Percentiles rank a stretch among this genome's conserved stretches.
Conservation (phyloP, 306 rosid genomes). For the Medicago lupulina region DNA sequence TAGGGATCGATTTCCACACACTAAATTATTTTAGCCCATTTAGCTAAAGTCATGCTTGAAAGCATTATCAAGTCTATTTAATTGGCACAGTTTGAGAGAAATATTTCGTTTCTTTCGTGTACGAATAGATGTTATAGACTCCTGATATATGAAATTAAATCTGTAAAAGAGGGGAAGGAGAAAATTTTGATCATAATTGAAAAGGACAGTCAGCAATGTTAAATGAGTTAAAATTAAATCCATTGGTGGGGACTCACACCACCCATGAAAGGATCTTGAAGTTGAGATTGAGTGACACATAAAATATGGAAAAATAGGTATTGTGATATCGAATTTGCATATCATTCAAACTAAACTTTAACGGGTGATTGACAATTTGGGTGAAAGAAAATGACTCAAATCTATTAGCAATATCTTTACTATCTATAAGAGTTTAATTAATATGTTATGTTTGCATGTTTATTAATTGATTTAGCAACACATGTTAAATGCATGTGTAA, state of each 20-base stretch:
- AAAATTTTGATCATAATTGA: constrained; percentile 34
- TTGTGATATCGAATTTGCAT: constrained; percentile 5
- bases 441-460: no score
- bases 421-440: no score
- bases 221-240: constrained; percentile 39
- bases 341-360: constrained; percentile 8
- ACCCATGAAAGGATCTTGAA: constrained; percentile 49
- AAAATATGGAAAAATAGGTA: constrained; percentile 1
- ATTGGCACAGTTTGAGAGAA: not conserved
- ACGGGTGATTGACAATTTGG: constrained; percentile 14
- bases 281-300: constrained; percentile 44
- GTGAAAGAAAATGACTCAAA: not conserved
- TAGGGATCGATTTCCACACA: not conserved
- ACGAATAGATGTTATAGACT: constrained; percentile 7
- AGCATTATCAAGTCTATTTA: constrained; percentile 8
- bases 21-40: not conserved
- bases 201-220: constrained; percentile 42
- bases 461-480: no score
- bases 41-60: constrained; percentile 34
- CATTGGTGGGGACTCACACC: constrained; percentile 43
- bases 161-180: not conserved
- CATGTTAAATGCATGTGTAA: no score
- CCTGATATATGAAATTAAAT: not conserved
- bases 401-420: no score
- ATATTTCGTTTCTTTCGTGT: constrained; percentile 26